Percentiles rank a stretch among this genome's conserved stretches.
These are phyloP conservation scores for Aegilops umbellulata DNA, from an alignment of 176 grass and related monocot species.

Conservation along the genomic window DNA sequence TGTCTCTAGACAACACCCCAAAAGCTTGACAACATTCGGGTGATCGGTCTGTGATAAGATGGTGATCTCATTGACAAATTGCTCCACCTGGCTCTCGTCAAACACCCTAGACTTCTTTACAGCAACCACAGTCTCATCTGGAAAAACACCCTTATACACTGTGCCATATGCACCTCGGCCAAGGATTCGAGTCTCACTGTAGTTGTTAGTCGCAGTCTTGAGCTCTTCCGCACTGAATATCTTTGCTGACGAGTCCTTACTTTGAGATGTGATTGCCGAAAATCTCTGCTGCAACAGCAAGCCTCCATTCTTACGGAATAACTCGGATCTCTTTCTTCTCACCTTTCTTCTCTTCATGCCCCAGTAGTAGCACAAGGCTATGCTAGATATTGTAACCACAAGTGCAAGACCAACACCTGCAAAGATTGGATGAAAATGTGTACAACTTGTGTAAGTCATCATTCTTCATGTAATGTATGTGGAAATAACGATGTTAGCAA, in stretches of 20 bases:
- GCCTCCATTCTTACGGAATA: slow-evolving; percentile 55
- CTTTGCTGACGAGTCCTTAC: not conserved
- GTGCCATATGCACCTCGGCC: slow-evolving; percentile 47
- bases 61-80: slow-evolving; percentile 56
- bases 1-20: slow-evolving; percentile 56
- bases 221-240: slow-evolving; percentile 55
- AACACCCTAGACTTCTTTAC: slow-evolving; percentile 58
- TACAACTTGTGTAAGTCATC: too few relatives aligned
- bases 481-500: not conserved
- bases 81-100: slow-evolving; percentile 53
- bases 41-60: slow-evolving; percentile 48
- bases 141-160: slow-evolving; percentile 46
- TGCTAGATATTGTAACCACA: not conserved
- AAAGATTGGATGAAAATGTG: not conserved
- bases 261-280: slow-evolving; percentile 9
- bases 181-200: slow-evolving; percentile 24
- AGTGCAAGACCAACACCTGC: slow-evolving; percentile 32
- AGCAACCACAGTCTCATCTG: slow-evolving; percentile 31
- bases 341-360: slow-evolving; percentile 23
- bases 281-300: slow-evolving; percentile 50
- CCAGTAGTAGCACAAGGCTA: slow-evolving; percentile 1
- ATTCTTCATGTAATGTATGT: not conserved
- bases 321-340: slow-evolving; percentile 17
- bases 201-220: slow-evolving; percentile 33
- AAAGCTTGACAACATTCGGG: slow-evolving; percentile 52